These are phyloP conservation scores for Penicillium fuscoglaucum DNA, from an alignment of 2,329 filamentous ascomycete genomes.

Conservation along the genomic window DNA sequence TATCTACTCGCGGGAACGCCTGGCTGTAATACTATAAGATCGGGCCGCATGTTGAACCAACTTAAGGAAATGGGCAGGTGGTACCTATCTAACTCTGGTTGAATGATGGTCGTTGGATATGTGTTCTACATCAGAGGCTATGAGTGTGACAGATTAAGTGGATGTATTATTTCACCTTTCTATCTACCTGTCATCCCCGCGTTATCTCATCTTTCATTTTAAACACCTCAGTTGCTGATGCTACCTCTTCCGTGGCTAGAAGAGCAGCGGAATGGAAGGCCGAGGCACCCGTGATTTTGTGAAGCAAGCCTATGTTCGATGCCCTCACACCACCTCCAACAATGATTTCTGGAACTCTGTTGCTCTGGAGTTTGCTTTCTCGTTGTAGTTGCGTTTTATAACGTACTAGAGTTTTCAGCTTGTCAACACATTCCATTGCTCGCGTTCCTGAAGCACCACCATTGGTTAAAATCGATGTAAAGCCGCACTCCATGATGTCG, in stretches of 20 bases:
- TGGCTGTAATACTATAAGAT: no score
- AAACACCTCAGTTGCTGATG: slow-evolving; percentile 4
- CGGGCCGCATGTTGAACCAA: no score
- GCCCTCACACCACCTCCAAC: slow-evolving; percentile 54
- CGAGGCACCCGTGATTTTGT: slow-evolving; percentile 27
- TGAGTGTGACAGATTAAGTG: no score
- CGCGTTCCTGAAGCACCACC: slow-evolving; percentile 40
- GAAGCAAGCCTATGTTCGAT: slow-evolving; percentile 43
- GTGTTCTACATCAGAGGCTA: no score
- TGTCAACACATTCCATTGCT: slow-evolving; percentile 38
- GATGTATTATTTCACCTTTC: no score
- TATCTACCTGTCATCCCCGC: no score
- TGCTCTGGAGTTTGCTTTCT: not conserved
- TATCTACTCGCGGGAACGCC: no score
- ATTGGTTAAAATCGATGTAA: slow-evolving; percentile 51
- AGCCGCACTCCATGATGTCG: slow-evolving; percentile 47
- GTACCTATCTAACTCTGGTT: no score
- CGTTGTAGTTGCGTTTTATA: not conserved
- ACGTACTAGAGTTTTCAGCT: slow-evolving; percentile 32
- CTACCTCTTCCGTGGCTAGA: not conserved
- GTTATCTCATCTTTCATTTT: slow-evolving; percentile 4
- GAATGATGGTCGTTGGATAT: no score
- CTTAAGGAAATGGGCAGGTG: no score
- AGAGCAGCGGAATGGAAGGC: slow-evolving; percentile 50
- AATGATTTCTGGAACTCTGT: slow-evolving; percentile 44